phyloP scores from a whole-genome alignment of 2,329 filamentous ascomycete genomes.

The Chaetothyriales sp. region DNA sequence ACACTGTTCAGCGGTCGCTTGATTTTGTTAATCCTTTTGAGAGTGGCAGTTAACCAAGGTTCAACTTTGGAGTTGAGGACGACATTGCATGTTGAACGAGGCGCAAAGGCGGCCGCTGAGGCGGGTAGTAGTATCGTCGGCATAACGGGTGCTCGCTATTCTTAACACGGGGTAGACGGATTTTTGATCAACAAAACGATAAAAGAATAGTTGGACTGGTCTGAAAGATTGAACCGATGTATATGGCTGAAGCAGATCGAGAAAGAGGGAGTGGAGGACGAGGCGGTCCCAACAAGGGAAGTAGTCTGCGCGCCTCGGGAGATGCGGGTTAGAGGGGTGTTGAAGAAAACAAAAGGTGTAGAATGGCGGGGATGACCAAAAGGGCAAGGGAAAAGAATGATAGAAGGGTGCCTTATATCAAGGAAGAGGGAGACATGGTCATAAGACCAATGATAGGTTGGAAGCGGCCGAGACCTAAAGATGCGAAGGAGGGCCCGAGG shows the following conservation, averaged over 20 bases:
- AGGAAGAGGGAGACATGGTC: slow-evolving; percentile 8
- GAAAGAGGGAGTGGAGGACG: slow-evolving; percentile 11
- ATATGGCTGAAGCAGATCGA: slow-evolving; percentile 4
- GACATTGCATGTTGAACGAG: slow-evolving; percentile 84
- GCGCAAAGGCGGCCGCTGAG: slow-evolving; percentile 91
- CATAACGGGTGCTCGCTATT: slow-evolving; percentile 43
- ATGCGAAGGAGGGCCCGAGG: slow-evolving; percentile 13
- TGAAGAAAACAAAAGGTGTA: slow-evolving; percentile 4
- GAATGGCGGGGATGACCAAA: slow-evolving; percentile 16
- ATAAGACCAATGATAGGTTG: slow-evolving; percentile 15
- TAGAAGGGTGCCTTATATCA: slow-evolving; percentile 21
- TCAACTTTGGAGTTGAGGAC: slow-evolving; percentile 86
- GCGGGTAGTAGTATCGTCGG: slow-evolving; percentile 85
- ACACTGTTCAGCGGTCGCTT: slow-evolving; percentile 97
- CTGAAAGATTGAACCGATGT: slow-evolving; percentile 29
- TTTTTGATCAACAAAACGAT: slow-evolving; percentile 1
- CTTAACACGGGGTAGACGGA: neutral
- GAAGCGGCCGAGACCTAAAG: slow-evolving; percentile 11
- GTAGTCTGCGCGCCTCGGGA: slow-evolving; percentile 47
- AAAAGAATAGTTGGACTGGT: slow-evolving; percentile 14
- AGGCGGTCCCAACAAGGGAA: slow-evolving; percentile 45
- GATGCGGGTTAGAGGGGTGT: too few species aligned
- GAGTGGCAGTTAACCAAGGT: slow-evolving; percentile 81
- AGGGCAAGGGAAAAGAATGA: slow-evolving; percentile 36
- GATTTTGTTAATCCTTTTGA: slow-evolving; percentile 92